These are phyloP conservation scores for Acacia pycnantha DNA, from an alignment of 331 rosid genomes.

Conservation along the genomic window DNA sequence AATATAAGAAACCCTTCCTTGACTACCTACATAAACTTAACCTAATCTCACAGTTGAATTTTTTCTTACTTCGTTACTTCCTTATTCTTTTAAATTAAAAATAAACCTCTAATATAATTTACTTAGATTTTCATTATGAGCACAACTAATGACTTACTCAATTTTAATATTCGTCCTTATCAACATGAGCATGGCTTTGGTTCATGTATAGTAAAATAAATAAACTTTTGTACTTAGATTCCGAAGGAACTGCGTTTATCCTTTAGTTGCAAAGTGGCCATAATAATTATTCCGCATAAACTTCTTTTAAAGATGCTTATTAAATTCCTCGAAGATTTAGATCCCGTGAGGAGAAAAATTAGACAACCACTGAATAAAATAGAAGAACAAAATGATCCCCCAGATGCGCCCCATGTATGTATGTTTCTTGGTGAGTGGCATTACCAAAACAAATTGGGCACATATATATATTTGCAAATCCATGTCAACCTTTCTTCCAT, in stretches of 20 bases:
- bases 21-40: no score
- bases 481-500: not conserved
- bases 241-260: not conserved
- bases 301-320: not conserved
- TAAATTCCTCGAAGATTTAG: not conserved
- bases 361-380: not conserved
- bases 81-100: no score
- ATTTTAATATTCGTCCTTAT: not conserved
- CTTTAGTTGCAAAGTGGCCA: not conserved
- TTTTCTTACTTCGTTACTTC: no score
- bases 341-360: not conserved
- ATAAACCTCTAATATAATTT: not conserved
- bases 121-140: not conserved
- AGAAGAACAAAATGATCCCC: not conserved
- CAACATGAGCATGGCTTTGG: not conserved
- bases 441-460: constrained; percentile 23
- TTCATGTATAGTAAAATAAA: not conserved
- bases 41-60: no score
- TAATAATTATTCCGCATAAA: not conserved
- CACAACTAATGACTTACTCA: not conserved
- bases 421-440: constrained; percentile 27
- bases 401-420: constrained; percentile 36
- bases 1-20: not conserved
- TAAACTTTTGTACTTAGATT: not conserved
- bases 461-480: not conserved